These are phyloP conservation scores for Carex arenaria DNA, from an alignment of 202 grass and related monocot species.

Conservation along the genomic window DNA sequence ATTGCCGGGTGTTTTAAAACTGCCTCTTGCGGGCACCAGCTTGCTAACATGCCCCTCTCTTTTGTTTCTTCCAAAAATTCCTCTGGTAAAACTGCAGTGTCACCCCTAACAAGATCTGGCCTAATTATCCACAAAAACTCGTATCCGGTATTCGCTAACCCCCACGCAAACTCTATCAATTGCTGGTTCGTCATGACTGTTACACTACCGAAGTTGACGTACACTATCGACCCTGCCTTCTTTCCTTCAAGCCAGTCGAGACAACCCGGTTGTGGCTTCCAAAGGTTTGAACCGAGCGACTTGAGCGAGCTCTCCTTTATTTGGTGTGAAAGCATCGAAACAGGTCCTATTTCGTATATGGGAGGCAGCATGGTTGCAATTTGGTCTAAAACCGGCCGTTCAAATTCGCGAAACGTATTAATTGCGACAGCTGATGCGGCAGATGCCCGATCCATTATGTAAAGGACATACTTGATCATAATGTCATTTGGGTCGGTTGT, in stretches of 20 bases:
- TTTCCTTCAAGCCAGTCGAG: slow-evolving; percentile 40
- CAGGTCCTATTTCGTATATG: slow-evolving; percentile 37
- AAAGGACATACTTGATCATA: slow-evolving; percentile 29
- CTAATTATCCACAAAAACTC: slow-evolving; percentile 54
- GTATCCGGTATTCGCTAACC: slow-evolving; percentile 37
- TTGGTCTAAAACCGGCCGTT: slow-evolving; percentile 25
- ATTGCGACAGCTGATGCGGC: slow-evolving; percentile 31
- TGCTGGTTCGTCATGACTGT: slow-evolving; percentile 58
- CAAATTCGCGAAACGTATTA: slow-evolving; percentile 49
- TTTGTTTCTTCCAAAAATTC: slow-evolving; percentile 39
- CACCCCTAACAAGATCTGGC: slow-evolving; percentile 47
- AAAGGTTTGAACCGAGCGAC: slow-evolving; percentile 45
- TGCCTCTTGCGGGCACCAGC: slow-evolving; percentile 58
- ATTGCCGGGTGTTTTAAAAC: slow-evolving; percentile 49
- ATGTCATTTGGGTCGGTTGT: slow-evolving; percentile 34
- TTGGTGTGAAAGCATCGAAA: slow-evolving; percentile 39
- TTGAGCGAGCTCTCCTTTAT: slow-evolving; percentile 4
- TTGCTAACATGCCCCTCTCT: slow-evolving; percentile 43
- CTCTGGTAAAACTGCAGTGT: slow-evolving; percentile 44
- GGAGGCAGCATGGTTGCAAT: slow-evolving; percentile 33
- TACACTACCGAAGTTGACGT: slow-evolving; percentile 55
- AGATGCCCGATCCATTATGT: slow-evolving; percentile 22
- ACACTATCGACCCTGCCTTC: slow-evolving; percentile 34
- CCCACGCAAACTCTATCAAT: slow-evolving; percentile 59
- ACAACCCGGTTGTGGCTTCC: slow-evolving; percentile 40